Conservation (phyloP, 225 moss, liverwort and hornwort genomes). For the Pleurozium schreberi region DNA sequence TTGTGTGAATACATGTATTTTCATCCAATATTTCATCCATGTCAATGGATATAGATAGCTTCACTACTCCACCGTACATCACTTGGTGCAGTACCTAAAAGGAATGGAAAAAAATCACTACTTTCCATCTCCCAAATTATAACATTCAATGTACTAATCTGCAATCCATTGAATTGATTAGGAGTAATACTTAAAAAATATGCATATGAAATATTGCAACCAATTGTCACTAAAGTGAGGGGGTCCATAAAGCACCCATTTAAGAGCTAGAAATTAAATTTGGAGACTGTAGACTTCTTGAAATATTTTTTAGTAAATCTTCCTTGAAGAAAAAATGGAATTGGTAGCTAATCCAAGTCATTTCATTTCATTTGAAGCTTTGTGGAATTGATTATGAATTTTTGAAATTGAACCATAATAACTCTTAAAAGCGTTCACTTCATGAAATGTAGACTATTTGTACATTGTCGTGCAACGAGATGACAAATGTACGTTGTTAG, state of each 20-base stretch:
- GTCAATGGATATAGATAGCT: background rate
- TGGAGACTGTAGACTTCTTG: background rate
- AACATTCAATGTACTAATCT: background rate
- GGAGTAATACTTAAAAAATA: background rate
- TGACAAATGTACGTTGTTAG: too few species aligned
- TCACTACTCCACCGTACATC: rapidly evolving
- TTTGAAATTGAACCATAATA: too few species aligned
- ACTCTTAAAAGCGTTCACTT: too few species aligned
- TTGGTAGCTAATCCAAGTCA: rapidly evolving
- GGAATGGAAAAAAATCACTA: background rate
- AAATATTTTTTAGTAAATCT: background rate
- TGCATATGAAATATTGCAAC: too few species aligned
- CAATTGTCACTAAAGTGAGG: rapidly evolving
- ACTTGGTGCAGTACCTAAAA: background rate
- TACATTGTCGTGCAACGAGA: too few species aligned
- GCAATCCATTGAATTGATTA: background rate
- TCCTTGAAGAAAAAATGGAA: background rate
- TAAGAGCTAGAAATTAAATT: background rate
- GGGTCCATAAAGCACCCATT: rapidly evolving
- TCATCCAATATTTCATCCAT: too few species aligned
- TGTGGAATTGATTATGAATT: too few species aligned
- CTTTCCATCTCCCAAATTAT: background rate
- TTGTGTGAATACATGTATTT: background rate
- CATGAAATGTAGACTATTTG: too few species aligned
- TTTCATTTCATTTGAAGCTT: background rate